phyloP scores from a whole-genome alignment of 176 grass and related monocot species.

The Aegilops bicornis region DNA sequence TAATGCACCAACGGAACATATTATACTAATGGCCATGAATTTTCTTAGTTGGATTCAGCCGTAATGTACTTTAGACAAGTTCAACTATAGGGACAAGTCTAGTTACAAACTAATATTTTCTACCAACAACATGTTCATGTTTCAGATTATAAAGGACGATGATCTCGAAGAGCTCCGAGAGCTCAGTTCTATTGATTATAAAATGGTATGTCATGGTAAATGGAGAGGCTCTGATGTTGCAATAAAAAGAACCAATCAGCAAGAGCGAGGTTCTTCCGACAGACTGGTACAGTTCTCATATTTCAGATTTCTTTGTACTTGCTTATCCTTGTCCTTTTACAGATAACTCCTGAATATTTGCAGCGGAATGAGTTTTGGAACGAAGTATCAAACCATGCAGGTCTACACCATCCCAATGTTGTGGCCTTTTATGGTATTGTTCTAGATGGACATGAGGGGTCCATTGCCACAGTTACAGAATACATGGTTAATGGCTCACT shows the following conservation, averaged over 20 bases:
- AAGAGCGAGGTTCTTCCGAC: conserved; percentile 1
- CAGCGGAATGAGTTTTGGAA: conserved; percentile 98
- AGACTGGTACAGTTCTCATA: conserved; percentile 59
- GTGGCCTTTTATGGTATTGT: conserved; percentile 96
- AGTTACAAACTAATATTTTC: neutral
- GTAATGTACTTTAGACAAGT: neutral
- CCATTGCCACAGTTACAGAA: conserved; percentile 91
- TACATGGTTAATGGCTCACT: conserved; percentile 99
- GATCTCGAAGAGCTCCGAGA: conserved; percentile 93
- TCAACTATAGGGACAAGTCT: neutral
- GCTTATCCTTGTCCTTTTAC: neutral
- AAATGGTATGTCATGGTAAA: conserved; percentile 96
- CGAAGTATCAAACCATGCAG: conserved; percentile 84
- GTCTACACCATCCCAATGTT: conserved; percentile 92
- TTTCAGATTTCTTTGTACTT: neutral
- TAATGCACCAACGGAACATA: neutral
- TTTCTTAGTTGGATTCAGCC: neutral
- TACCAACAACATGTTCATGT: conserved; percentile 15
- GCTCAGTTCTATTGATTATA: conserved; percentile 89
- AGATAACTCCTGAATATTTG: conserved; percentile 15
- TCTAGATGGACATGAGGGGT: conserved; percentile 83
- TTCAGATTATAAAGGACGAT: conserved; percentile 93
- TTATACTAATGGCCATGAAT: neutral
- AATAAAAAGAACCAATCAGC: conserved; percentile 79
- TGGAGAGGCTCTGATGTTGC: conserved; percentile 98